These are phyloP conservation scores for Boletus sp. DNA, from an alignment of 1,284 basidiomycete species.

Conservation along the genomic window DNA sequence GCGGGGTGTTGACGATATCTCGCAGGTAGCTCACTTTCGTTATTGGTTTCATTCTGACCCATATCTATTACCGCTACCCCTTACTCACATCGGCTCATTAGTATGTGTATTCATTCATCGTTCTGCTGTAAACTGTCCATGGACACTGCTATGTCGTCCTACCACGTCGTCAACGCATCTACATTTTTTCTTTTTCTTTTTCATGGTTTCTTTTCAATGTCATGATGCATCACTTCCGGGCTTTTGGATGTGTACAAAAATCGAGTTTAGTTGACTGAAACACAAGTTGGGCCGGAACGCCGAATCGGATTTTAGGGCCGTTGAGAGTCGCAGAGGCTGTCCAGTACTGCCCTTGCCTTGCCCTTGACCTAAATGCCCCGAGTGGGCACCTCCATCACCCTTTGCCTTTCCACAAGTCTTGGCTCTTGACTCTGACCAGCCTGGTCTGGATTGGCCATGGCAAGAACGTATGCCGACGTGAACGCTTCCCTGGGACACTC, in stretches of 20 bases:
- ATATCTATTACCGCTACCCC: slow-evolving; percentile 29
- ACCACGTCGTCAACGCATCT: slow-evolving; percentile 23
- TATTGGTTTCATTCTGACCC: slow-evolving; percentile 21
- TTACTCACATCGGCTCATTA: slow-evolving; percentile 27
- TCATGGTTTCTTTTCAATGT: slow-evolving; percentile 15
- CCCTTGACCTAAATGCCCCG: slow-evolving; percentile 29
- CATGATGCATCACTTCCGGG: slow-evolving; percentile 18
- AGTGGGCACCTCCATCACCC: slow-evolving; percentile 20
- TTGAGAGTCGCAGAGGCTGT: slow-evolving; percentile 23
- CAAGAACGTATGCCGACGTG: slow-evolving; percentile 46
- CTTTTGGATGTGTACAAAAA: not conserved
- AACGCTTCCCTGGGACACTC: slow-evolving; percentile 43
- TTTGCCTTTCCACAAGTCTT: slow-evolving; percentile 13
- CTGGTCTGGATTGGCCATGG: slow-evolving; percentile 35
- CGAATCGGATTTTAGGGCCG: no score
- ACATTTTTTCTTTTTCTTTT: slow-evolving; percentile 1
- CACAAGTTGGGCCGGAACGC: not conserved
- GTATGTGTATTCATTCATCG: slow-evolving; percentile 30
- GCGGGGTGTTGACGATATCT: slow-evolving; percentile 13
- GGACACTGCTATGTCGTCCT: slow-evolving; percentile 28
- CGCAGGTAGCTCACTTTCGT: slow-evolving; percentile 18
- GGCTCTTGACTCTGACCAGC: slow-evolving; percentile 16
- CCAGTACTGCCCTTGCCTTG: slow-evolving; percentile 5
- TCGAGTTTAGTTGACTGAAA: not conserved
- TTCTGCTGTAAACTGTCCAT: slow-evolving; percentile 24